Conservation (phyloP, 331 rosid species). For the Prunus yedoensis region DNA sequence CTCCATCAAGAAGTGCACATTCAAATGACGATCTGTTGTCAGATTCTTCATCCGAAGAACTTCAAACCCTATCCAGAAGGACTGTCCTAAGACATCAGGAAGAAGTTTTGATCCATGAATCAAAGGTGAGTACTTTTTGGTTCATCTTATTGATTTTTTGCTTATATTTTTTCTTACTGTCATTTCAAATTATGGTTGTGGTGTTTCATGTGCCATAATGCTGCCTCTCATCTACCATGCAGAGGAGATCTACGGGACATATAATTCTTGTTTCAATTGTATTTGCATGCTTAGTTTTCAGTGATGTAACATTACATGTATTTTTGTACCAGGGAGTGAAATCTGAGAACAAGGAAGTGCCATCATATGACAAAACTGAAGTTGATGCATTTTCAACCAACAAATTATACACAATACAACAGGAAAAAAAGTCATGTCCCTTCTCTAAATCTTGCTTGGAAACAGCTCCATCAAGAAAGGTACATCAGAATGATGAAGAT, state of each 20-base stretch:
- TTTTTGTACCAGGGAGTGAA: not conserved
- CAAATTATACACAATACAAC: not conserved
- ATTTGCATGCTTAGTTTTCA: not conserved
- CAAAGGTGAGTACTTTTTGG: slow-evolving; percentile 10
- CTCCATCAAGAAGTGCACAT: not conserved
- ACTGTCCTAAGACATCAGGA: not conserved
- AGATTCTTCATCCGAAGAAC: not conserved
- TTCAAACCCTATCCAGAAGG: not conserved
- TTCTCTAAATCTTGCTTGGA: not conserved
- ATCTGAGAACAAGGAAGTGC: not conserved
- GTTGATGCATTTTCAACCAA: not conserved
- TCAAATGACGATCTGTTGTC: not conserved
- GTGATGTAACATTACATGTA: not conserved
- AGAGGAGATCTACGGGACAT: not conserved
- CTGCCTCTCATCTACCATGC: not conserved
- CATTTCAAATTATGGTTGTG: not conserved
- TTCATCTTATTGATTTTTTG: not conserved
- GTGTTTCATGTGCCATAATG: slow-evolving; percentile 1
- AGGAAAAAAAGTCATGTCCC: not conserved
- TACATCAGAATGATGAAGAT: not conserved
- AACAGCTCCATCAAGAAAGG: not conserved
- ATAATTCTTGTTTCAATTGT: not conserved
- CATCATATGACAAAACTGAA: slow-evolving; percentile 7
- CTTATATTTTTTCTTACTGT: not conserved
- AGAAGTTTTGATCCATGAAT: not conserved